Evolutionary conservation across 257 asterid genomes (phyloP).

Genomic region (Ballota nigra): DNA sequence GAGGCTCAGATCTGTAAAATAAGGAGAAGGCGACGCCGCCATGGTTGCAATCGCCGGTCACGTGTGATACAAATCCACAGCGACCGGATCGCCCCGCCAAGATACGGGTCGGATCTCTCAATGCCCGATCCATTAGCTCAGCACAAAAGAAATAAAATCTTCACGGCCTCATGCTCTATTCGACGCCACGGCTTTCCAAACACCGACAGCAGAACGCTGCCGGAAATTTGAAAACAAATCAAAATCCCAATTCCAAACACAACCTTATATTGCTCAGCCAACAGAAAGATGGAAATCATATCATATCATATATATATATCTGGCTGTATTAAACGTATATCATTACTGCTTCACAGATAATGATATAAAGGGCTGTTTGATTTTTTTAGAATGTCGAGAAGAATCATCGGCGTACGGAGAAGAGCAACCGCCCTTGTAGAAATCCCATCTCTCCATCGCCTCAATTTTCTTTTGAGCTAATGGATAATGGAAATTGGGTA

Average conservation of each 20-base stretch:
- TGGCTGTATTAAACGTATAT: too few relatives aligned
- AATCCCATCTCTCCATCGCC: slow-evolving; percentile 21
- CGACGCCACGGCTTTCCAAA: background rate
- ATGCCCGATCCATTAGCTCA: slow-evolving; percentile 20
- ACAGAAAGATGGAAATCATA: background rate
- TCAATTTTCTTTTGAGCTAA: slow-evolving; percentile 13
- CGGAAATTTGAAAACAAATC: background rate
- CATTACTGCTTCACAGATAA: background rate
- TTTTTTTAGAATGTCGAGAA: background rate
- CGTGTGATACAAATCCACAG: background rate
- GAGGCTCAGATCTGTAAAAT: slow-evolving; percentile 31
- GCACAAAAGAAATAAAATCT: slow-evolving; percentile 24
- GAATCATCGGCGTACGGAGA: slow-evolving; percentile 20
- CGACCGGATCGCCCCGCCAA: slow-evolving; percentile 40
- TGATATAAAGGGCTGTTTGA: background rate
- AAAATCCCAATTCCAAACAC: background rate
- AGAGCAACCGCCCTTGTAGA: slow-evolving; percentile 51
- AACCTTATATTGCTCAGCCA: background rate
- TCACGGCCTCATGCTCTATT: slow-evolving; percentile 18
- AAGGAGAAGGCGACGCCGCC: slow-evolving; percentile 17
- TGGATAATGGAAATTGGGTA: background rate
- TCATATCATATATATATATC: too few relatives aligned
- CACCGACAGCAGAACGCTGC: background rate
- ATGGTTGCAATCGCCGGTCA: slow-evolving; percentile 32
- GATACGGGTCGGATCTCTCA: slow-evolving; percentile 29